A percentile compares a stretch with the other conserved stretches of the same genome.
Evolutionary conservation across 495 filamentous ascomycete species (phyloP).

Genomic region (Achaetomiella virescens): DNA sequence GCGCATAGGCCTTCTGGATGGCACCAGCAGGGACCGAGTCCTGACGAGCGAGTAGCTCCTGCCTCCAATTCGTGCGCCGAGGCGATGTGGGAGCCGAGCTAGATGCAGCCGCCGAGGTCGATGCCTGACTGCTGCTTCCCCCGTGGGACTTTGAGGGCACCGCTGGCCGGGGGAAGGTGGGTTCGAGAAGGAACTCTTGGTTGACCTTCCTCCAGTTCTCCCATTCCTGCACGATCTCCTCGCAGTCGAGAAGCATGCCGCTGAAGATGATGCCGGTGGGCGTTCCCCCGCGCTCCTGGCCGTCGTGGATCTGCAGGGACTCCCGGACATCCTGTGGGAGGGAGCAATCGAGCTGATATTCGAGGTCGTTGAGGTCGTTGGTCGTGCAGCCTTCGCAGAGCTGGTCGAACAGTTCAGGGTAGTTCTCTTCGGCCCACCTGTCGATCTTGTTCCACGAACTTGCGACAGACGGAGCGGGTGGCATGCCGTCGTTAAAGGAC

Average conservation of each 20-base stretch:
- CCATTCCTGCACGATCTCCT: constrained; percentile 98
- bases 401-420: constrained; percentile 89
- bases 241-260: constrained; percentile 93
- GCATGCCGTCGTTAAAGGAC: constrained; percentile 84
- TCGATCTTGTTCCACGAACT: constrained; percentile 96
- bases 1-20: constrained; percentile 88
- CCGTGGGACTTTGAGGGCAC: constrained; percentile 62
- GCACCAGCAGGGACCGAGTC: constrained; percentile 80
- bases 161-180: constrained; percentile 48
- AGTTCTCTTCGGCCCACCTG: constrained; percentile 88
- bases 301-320: constrained; percentile 85
- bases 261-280: constrained; percentile 92
- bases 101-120: constrained; percentile 38
- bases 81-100: constrained; percentile 39
- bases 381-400: constrained; percentile 82
- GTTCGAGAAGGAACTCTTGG: constrained; percentile 68
- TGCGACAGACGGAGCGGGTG: constrained; percentile 76
- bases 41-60: constrained; percentile 78
- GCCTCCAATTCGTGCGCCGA: constrained; percentile 67
- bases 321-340: constrained; percentile 91
- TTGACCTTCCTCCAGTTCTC: constrained; percentile 92
- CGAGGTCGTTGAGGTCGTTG: constrained; percentile 95
- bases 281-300: constrained; percentile 85
- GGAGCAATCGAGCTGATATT: constrained; percentile 92
- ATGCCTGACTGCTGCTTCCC: constrained; percentile 46